A percentile compares a stretch with the other conserved stretches of the same genome.
Conservation (phyloP, 1,284 basidiomycete genomes). For the Ceratobasidium sp. region DNA sequence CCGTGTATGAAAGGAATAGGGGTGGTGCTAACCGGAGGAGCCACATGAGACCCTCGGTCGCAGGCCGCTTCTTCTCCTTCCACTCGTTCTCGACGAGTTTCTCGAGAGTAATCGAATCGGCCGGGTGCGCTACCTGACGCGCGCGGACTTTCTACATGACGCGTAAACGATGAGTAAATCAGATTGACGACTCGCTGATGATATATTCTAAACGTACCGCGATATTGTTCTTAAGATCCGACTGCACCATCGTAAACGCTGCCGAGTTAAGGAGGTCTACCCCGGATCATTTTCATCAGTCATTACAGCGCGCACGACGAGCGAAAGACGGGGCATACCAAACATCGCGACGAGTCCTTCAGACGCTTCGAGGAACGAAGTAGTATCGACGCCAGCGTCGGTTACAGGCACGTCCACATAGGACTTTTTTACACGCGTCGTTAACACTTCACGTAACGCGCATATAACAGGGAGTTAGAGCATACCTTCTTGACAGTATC, state of each 20-base stretch:
- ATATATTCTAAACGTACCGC: conserved; percentile 62
- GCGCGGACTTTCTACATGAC: conserved; percentile 83
- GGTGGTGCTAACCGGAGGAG: conserved; percentile 70
- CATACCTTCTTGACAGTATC: conserved; percentile 81
- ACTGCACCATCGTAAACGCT: conserved; percentile 87
- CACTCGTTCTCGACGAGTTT: conserved; percentile 87
- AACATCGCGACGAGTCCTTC: conserved; percentile 92
- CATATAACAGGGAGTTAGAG: not conserved
- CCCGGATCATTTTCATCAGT: not conserved
- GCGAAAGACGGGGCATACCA: conserved; percentile 63
- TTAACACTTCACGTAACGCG: not conserved
- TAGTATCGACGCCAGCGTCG: conserved; percentile 88
- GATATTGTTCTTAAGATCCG: conserved; percentile 94
- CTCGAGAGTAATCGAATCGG: conserved; percentile 82
- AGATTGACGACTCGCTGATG: not conserved
- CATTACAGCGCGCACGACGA: conserved; percentile 11
- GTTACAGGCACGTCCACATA: conserved; percentile 91
- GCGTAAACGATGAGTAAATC: not conserved
- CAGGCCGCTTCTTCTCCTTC: conserved; percentile 83
- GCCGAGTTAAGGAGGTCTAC: conserved; percentile 88
- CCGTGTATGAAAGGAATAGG: not conserved
- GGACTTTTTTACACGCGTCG: conserved; percentile 64
- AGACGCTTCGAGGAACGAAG: conserved; percentile 88
- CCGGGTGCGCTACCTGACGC: conserved; percentile 75
- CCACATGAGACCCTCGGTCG: conserved; percentile 95